Evolutionary conservation across 106 monocot genomes (phyloP).

Genomic region (Gastrodia elata): DNA sequence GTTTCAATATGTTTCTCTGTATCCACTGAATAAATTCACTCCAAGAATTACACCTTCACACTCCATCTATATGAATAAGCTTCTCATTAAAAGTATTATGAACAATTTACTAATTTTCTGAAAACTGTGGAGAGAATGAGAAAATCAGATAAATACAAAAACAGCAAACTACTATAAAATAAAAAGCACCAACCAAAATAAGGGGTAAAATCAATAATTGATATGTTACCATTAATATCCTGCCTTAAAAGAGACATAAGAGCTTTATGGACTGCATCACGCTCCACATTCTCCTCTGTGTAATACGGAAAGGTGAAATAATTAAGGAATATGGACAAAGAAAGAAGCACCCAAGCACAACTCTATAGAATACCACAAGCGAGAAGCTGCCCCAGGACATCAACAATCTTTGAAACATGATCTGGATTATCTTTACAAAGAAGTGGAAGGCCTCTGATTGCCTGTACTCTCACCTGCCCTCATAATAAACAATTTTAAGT

Average conservation of each 20-base stretch:
- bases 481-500: background rate
- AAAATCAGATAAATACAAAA: background rate
- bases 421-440: constrained; percentile 94
- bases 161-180: background rate
- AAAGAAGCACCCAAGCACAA: constrained; percentile 1
- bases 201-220: background rate
- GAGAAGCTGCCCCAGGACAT: constrained; percentile 89
- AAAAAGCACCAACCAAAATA: background rate
- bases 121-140: background rate
- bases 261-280: constrained; percentile 97
- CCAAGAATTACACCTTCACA: background rate
- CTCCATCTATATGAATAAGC: background rate
- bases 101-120: background rate
- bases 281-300: constrained; percentile 98
- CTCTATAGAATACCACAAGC: constrained; percentile 39
- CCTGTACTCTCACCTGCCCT: constrained; percentile 85
- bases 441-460: constrained; percentile 93
- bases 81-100: background rate
- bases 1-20: background rate
- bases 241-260: constrained; percentile 92
- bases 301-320: constrained; percentile 10
- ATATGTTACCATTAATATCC: constrained; percentile 79
- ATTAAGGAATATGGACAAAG: constrained; percentile 3
- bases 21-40: background rate
- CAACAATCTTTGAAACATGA: constrained; percentile 89